phyloP scores from a whole-genome alignment of 2,329 filamentous ascomycete genomes.

The Xylariaceae sp. region DNA sequence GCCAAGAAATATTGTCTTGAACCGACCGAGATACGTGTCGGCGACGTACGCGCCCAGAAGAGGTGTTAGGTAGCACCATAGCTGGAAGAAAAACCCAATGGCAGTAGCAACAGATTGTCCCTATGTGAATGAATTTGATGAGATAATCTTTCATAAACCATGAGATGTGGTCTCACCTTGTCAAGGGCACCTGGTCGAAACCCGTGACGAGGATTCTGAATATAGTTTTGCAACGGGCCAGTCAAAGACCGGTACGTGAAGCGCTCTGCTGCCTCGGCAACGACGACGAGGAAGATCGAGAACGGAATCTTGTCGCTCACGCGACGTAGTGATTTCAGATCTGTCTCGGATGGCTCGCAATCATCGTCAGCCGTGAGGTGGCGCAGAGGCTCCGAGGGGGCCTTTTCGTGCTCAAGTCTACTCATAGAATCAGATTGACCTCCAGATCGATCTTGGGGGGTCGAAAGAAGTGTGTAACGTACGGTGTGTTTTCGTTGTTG shows the following conservation, averaged over 20 bases:
- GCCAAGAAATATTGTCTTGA: constrained; percentile 56
- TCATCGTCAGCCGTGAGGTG: background rate
- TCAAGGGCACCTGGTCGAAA: constrained; percentile 30
- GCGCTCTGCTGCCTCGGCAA: constrained; percentile 38
- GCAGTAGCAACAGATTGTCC: constrained; percentile 53
- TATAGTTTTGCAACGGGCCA: constrained; percentile 55
- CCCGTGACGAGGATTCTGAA: constrained; percentile 31
- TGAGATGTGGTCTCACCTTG: constrained; percentile 39
- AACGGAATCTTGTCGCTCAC: background rate
- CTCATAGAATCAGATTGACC: background rate
- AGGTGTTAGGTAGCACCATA: constrained; percentile 38
- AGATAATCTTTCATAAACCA: too few relatives aligned
- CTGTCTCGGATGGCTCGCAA: background rate
- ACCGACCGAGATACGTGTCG: constrained; percentile 54
- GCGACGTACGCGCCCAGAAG: constrained; percentile 51
- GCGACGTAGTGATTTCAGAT: background rate
- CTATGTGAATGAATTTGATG: constrained; percentile 31
- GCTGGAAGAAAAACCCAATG: constrained; percentile 53
- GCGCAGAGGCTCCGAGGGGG: background rate
- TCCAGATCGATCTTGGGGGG: too few relatives aligned
- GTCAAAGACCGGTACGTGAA: constrained; percentile 56
- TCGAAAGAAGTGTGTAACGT: background rate
- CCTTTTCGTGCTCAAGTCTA: background rate
- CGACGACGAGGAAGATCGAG: background rate
- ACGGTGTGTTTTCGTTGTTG: background rate